Percentiles rank a stretch among this genome's conserved stretches.
These are phyloP conservation scores for Epichloe baconii DNA, from an alignment of 2,329 filamentous ascomycete genomes.

Conservation along the genomic window DNA sequence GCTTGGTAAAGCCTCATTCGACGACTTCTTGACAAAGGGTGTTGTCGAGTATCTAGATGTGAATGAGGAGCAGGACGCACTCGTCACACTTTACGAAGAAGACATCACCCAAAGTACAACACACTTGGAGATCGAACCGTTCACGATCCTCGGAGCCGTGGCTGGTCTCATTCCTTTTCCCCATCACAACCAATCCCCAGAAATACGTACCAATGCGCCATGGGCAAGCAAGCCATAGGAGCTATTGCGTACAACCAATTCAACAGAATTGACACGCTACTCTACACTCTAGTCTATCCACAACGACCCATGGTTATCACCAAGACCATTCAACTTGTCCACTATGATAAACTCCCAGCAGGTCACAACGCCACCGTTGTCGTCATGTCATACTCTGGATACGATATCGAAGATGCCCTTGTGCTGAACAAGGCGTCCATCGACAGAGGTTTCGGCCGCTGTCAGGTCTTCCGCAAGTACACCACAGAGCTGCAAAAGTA, in stretches of 20 bases:
- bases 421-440: conserved; percentile 94
- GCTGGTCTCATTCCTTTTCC: conserved; percentile 95
- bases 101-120: conserved; percentile 76
- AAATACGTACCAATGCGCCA: conserved; percentile 98
- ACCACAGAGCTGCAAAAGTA: conserved; percentile 79
- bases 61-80: conserved; percentile 94
- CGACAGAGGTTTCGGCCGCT: conserved; percentile 89
- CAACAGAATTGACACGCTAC: conserved; percentile 85
- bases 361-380: conserved; percentile 96
- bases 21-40: conserved; percentile 82
- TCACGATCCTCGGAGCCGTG: conserved; percentile 89
- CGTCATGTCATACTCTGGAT: conserved; percentile 98
- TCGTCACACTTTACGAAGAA: conserved; percentile 80
- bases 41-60: conserved; percentile 95
- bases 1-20: conserved; percentile 75
- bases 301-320: conserved; percentile 97
- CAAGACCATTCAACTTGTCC: conserved; percentile 88
- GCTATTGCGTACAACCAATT: conserved; percentile 98
- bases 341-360: conserved; percentile 93
- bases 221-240: conserved; percentile 99
- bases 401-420: conserved; percentile 97
- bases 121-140: conserved; percentile 94
- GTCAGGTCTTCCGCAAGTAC: conserved; percentile 96
- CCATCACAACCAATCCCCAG: conserved; percentile 95
- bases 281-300: conserved; percentile 95